A percentile compares a stretch with the other conserved stretches of the same genome.
Conservation (phyloP, 225 moss, liverwort and hornwort genomes). For the Anthoceros angustus region DNA sequence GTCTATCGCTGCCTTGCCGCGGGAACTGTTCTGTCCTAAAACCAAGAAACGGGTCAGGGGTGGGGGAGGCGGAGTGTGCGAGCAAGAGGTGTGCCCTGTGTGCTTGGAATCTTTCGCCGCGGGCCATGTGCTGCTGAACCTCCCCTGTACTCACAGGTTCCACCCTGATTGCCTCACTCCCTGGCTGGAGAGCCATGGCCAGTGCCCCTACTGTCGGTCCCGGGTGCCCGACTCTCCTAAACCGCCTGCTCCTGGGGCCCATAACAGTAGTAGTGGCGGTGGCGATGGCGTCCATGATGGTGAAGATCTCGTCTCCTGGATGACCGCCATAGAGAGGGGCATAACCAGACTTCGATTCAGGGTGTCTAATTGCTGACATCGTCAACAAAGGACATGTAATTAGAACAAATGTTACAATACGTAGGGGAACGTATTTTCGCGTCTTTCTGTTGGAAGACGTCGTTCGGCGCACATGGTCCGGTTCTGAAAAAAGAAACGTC, state of each 20-base stretch:
- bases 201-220: slow-evolving; percentile 81
- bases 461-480: too few relatives aligned
- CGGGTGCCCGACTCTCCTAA: slow-evolving; percentile 21
- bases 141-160: slow-evolving; percentile 75
- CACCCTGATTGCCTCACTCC: slow-evolving; percentile 87
- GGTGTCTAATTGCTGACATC: not conserved
- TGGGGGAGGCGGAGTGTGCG: slow-evolving; percentile 20
- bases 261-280: slow-evolving; percentile 4
- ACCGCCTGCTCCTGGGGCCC: slow-evolving; percentile 7
- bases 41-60: slow-evolving; percentile 14
- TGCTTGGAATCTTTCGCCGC: slow-evolving; percentile 59
- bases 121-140: slow-evolving; percentile 53
- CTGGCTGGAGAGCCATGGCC: slow-evolving; percentile 67
- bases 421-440: too few relatives aligned
- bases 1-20: slow-evolving; percentile 51
- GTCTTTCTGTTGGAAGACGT: too few relatives aligned
- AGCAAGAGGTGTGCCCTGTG: slow-evolving; percentile 89
- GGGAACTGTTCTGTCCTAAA: slow-evolving; percentile 31
- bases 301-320: slow-evolving; percentile 42
- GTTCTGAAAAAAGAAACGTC: too few relatives aligned
- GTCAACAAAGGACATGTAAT: too few relatives aligned
- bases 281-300: slow-evolving; percentile 12
- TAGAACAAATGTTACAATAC: too few relatives aligned
- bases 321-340: slow-evolving; percentile 43
- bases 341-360: slow-evolving; percentile 27